A percentile compares a stretch with the other conserved stretches of the same genome.
Conservation (phyloP, 2,329 filamentous ascomycete species). For the Sporothrix curviconia region DNA sequence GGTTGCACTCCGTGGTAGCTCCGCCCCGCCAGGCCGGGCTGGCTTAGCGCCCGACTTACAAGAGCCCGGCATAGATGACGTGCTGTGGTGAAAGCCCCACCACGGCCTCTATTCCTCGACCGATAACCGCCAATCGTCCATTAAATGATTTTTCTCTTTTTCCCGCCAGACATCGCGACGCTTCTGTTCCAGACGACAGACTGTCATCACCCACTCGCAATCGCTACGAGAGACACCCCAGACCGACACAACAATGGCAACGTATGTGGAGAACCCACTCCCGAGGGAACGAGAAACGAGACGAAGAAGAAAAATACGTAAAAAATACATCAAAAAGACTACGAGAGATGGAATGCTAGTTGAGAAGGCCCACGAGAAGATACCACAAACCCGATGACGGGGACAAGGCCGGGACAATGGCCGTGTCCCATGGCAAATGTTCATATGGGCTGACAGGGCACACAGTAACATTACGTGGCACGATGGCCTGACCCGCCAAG, state of each 20-base stretch:
- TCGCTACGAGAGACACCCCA: background rate
- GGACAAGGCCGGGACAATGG: too few relatives aligned
- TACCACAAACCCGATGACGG: too few relatives aligned
- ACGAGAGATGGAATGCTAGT: too few relatives aligned
- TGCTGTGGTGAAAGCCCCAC: background rate
- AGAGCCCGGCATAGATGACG: background rate
- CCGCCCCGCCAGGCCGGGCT: too few relatives aligned
- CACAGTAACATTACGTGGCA: constrained; percentile 86
- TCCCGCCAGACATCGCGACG: background rate
- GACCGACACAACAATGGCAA: background rate
- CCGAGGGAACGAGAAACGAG: background rate
- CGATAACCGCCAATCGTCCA: background rate
- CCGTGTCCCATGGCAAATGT: too few relatives aligned
- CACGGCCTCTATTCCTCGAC: background rate
- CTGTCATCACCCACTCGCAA: background rate
- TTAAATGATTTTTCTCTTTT: background rate
- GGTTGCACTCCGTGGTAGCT: too few relatives aligned
- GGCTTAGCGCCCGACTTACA: too few relatives aligned
- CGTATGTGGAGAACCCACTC: background rate
- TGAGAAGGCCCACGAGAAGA: too few relatives aligned
- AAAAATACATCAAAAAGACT: too few relatives aligned
- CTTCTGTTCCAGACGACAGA: background rate
- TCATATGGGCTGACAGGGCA: background rate
- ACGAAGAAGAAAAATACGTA: too few relatives aligned
- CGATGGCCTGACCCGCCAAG: constrained; percentile 67